Evolutionary conservation across 306 rosid species (phyloP), one percentile per base, ranked within the genome.

Genomic region (Lithocarpus polystachyus): DNA sequence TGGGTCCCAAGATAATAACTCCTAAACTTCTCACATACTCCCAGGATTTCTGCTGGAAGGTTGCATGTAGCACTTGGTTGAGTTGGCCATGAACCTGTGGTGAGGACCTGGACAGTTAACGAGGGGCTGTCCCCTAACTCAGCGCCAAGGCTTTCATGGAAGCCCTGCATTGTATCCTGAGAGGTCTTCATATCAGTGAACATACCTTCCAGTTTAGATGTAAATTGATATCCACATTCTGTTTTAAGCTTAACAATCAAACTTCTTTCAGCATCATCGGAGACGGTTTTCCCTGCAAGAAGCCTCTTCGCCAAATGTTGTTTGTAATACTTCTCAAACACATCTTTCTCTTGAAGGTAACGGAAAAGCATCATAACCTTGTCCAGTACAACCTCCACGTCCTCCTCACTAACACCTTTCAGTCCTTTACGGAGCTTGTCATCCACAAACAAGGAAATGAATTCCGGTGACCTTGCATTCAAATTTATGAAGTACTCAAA

Each of bases 341-440:
- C 87, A 43, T 88, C 91, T 60, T 88, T 88, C 79, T 88, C 89
- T 73, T 88, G 91, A 3, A 88, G 89, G 79, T 83, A 88, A 28
- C 91, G 84, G 79, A 88, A 88, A 73, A 88, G 91, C 89, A 88
- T 83, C 91, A 88, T 88, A 28, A 88, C 89, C 81, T 88, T 88
- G 86, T 85, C 91, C 53, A 88, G 77, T 76, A 85, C 77, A 81
- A 85, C 23, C 81, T 88, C 91, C 69, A 85, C 91, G 70, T 88
- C 91, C 77, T 88, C 91, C 82, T 88, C 91, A 9, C 89, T 87
- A 22, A 88, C 84, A 73, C 86, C 91, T 77, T 83, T 83, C 77
- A 88, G 61, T 59, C 86, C 89, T 85, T 80, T 83, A 33, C 89
- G 89, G 35, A 85, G 91, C 79, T 88, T 88, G 82, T 85, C 89